Conservation (phyloP, 1,284 basidiomycete genomes). For the Cutaneotrichosporon sp. region DNA sequence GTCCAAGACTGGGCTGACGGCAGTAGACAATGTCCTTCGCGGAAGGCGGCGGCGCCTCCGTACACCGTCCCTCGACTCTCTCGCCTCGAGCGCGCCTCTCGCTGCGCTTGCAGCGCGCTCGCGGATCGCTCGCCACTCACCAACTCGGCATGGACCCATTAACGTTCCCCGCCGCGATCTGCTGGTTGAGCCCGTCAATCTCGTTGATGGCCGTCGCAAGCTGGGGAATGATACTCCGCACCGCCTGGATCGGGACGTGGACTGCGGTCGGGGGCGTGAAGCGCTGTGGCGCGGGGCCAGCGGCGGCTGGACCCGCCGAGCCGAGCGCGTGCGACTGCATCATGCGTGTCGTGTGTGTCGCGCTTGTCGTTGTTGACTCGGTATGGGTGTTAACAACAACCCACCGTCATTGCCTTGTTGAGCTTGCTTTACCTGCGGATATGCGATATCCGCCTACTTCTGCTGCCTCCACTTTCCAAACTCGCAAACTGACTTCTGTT, state of each 20-base stretch:
- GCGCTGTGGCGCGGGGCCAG: neutral
- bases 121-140: too few species aligned
- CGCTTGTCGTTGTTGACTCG: neutral
- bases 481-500: too few species aligned
- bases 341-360: neutral
- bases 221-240: conserved; percentile 36
- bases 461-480: too few species aligned
- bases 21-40: too few species aligned
- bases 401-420: too few species aligned
- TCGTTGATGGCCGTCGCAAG: conserved; percentile 42
- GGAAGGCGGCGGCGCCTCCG: too few species aligned
- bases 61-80: neutral
- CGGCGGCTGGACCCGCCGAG: neutral
- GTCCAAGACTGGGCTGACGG: too few species aligned
- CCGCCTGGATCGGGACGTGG: conserved; percentile 24
- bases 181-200: conserved; percentile 34
- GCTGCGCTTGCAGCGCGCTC: too few species aligned
- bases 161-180: conserved; percentile 28
- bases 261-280: conserved; percentile 27
- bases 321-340: neutral
- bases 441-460: neutral
- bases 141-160: conserved; percentile 39
- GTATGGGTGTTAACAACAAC: too few species aligned
- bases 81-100: neutral
- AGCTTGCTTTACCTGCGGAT: neutral